These are phyloP conservation scores for Corchorus capsularis DNA, from an alignment of 345 rosid genomes.

Conservation along the genomic window DNA sequence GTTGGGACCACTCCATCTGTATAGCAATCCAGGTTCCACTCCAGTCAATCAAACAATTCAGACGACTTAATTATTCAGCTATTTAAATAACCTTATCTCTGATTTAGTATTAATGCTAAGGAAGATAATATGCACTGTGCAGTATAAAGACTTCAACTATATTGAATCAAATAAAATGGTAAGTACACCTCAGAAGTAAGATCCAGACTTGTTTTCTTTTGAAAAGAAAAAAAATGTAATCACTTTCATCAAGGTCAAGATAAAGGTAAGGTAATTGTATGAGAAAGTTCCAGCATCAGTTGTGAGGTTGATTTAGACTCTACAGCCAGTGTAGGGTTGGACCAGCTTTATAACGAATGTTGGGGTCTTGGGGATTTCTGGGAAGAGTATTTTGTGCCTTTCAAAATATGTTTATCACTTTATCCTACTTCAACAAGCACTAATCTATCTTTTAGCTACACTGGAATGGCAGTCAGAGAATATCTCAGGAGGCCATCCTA, in stretches of 20 bases:
- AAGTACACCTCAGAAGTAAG: background rate
- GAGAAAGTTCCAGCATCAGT: background rate
- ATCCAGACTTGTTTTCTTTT: background rate
- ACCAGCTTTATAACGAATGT: background rate
- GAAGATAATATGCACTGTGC: background rate
- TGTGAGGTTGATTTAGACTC: background rate
- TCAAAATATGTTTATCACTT: background rate
- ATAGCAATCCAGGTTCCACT: conserved; percentile 17
- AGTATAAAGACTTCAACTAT: background rate
- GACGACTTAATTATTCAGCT: background rate
- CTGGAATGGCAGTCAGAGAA: background rate
- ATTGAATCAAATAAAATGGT: background rate
- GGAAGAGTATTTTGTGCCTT: conserved; percentile 7
- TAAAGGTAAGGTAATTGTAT: background rate
- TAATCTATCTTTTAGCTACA: background rate
- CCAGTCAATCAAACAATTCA: background rate
- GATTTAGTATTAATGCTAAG: background rate
- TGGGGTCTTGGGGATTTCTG: background rate
- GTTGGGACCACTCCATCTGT: conserved; percentile 98
- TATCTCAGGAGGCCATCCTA: background rate
- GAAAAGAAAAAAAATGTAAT: background rate
- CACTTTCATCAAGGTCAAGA: background rate
- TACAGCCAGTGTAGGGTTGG: background rate
- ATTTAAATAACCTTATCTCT: background rate
- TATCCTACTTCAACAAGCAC: background rate